Evolutionary conservation across 805 yeast species (phyloP).

Genomic region (Yamadazyma olivae): DNA sequence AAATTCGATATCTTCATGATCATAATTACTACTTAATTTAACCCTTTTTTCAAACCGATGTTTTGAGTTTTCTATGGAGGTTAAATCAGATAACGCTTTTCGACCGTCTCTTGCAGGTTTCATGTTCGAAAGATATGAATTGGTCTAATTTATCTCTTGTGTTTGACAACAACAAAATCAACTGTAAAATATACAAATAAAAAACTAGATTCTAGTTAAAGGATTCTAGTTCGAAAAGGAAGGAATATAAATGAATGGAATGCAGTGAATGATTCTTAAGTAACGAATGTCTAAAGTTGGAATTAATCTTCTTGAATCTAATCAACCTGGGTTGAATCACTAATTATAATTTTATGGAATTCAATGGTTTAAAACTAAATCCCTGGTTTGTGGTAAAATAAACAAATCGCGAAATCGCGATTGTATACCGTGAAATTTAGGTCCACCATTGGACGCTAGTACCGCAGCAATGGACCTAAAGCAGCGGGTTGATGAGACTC

Average conservation of each 20-base stretch:
- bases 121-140: slow-evolving; percentile 3
- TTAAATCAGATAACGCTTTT: slow-evolving; percentile 29
- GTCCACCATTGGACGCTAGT: too few species aligned
- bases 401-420: slow-evolving; percentile 12
- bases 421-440: too few species aligned
- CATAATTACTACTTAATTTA: slow-evolving; percentile 8
- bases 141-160: background rate
- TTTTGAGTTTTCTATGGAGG: slow-evolving; percentile 20
- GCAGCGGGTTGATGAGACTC: too few species aligned
- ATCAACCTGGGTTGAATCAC: background rate
- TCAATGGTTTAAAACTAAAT: background rate
- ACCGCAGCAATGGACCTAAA: too few species aligned
- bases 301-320: background rate
- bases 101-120: slow-evolving; percentile 15
- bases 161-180: background rate
- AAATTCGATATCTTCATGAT: slow-evolving; percentile 6
- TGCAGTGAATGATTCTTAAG: too few species aligned
- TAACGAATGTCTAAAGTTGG: slow-evolving; percentile 5
- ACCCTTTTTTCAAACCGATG: slow-evolving; percentile 12
- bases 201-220: background rate
- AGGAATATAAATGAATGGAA: background rate
- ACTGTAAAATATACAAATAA: background rate
- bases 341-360: background rate
- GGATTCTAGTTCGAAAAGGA: too few species aligned
- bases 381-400: background rate